Conservation (phyloP, 1,284 basidiomycete species). For the Mycosarcoma mackinlayi region DNA sequence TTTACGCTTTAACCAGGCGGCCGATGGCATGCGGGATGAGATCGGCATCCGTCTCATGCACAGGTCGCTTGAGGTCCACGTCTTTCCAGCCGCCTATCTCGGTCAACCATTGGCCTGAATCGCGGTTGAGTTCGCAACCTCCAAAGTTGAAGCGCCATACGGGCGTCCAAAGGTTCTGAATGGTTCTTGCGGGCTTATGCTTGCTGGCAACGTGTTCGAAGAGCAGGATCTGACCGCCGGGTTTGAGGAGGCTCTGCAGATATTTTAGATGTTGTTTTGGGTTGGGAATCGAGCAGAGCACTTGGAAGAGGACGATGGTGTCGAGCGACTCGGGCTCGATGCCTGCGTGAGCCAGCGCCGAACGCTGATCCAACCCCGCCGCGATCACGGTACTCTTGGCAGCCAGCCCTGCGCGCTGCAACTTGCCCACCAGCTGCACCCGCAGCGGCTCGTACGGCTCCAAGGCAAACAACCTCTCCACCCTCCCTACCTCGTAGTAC, state of each 20-base stretch:
- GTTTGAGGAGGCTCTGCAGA: slow-evolving; percentile 48
- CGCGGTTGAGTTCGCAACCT: slow-evolving; percentile 49
- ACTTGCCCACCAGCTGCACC: slow-evolving; percentile 17
- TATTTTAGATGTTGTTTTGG: slow-evolving; percentile 49
- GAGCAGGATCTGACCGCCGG: slow-evolving; percentile 54
- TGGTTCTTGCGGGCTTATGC: slow-evolving; percentile 22
- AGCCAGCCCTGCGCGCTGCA: slow-evolving; percentile 12
- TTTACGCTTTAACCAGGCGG: slow-evolving; percentile 50
- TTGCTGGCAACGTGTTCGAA: slow-evolving; percentile 58
- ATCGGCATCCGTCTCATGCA: slow-evolving; percentile 28
- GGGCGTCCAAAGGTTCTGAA: slow-evolving; percentile 40
- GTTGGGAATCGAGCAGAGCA: slow-evolving; percentile 53
- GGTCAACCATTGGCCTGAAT: slow-evolving; percentile 35
- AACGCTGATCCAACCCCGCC: slow-evolving; percentile 29
- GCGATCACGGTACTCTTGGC: slow-evolving; percentile 44
- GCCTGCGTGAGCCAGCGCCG: slow-evolving; percentile 14
- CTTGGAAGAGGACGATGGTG: slow-evolving; percentile 59
- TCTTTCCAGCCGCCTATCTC: slow-evolving; percentile 51
- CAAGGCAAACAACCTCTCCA: slow-evolving; percentile 37
- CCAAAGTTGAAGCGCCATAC: slow-evolving; percentile 45
- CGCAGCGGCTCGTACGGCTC: slow-evolving; percentile 51
- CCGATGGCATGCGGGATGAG: slow-evolving; percentile 50
- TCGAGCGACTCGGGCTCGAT: slow-evolving; percentile 45
- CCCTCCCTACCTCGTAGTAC: slow-evolving; percentile 47
- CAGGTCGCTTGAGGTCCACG: slow-evolving; percentile 39